Conservation (phyloP, 2,329 filamentous ascomycete genomes). For the Colletotrichum destructivum region DNA sequence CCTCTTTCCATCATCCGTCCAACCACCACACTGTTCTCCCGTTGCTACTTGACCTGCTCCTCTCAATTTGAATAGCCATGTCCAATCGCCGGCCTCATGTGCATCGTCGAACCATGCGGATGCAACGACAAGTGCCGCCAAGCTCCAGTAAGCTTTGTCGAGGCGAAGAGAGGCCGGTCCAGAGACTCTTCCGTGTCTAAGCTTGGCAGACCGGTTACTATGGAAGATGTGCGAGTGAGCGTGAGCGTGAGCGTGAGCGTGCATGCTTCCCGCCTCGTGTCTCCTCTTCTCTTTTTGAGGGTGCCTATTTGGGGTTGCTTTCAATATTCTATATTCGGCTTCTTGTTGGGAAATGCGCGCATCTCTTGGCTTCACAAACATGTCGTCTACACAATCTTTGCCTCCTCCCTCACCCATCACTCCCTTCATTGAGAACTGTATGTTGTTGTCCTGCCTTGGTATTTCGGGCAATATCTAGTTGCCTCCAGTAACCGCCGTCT, state of each 20-base stretch:
- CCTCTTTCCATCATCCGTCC: constrained; percentile 31
- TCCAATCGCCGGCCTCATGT: constrained; percentile 40
- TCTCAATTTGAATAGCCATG: constrained; percentile 31
- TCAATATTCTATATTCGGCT: constrained; percentile 40
- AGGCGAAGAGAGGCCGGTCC: constrained; percentile 11
- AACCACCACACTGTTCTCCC: constrained; percentile 50
- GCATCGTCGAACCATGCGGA: constrained; percentile 46
- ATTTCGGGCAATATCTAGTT: not conserved
- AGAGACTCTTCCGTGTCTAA: constrained; percentile 10
- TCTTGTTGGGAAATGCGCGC: constrained; percentile 32
- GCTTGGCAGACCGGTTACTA: constrained; percentile 12
- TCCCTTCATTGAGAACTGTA: not conserved
- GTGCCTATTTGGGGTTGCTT: constrained; percentile 28
- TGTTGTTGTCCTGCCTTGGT: not conserved
- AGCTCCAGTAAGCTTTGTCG: constrained; percentile 39
- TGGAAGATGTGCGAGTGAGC: constrained; percentile 19
- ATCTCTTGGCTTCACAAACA: constrained; percentile 26
- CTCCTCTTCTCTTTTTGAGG: constrained; percentile 17
- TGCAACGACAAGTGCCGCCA: constrained; percentile 48
- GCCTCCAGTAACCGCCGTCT: constrained; percentile 3
- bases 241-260: not conserved
- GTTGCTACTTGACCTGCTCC: constrained; percentile 40
- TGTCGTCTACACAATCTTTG: constrained; percentile 1
- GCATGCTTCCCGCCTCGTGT: constrained; percentile 15
- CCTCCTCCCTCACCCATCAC: not conserved